Base-by-base conservation (phyloP, 441 rosid species). In the Euphorbia corollata region DNA sequence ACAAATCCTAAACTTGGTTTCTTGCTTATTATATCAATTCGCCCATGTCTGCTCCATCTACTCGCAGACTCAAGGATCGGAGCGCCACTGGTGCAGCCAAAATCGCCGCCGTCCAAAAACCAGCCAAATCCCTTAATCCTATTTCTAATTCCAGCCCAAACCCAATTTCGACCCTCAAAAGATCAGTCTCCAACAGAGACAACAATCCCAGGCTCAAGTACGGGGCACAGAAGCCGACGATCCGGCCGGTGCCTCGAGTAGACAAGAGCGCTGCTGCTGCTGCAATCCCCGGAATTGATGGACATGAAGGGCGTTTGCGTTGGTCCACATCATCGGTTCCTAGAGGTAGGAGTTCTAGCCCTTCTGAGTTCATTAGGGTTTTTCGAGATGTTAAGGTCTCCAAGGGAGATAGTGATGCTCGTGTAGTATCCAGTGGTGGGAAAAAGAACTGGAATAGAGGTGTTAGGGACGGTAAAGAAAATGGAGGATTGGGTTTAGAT, bases 301-400 rank as follows among this genome's bases (percentile, higher is more conserved):
- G 77, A 12, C 22, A 73, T 0, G 82, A 85, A 18, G 75, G 73
- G 36, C 83, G 84, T 43, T 23, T 68, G 15, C 85, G 87, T 69
- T 56, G 90, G 72, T 82, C 91, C 20, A 71, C 83, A 57, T 84
- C 92, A 16, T 80, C 87, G 50, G 90, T 68, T 5, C 77, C 86
- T 4, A 84, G 98, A 90, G 99, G 97, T 81, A 85, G 96, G 84
- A 87, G 89, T 67, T 79, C 86, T 51, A 87, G 97, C 67, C 99
- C 99, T 0, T 89, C 96, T 65, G 94, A 86, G 63, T 83, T 86
- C 36, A 71, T 84, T 65, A 82, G 86, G 81, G 89, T 76, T 38
- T 83, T 74, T 68, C 81, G 89, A 24, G 95, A 86, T 75, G 75
- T 74, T 23, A 81, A 73, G 76, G 83, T 80, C 73, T 71, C 71